A percentile compares a stretch with the other conserved stretches of the same genome.
Conservation (phyloP, 169 alveolate genomes). For the Plasmodium vivax region DNA sequence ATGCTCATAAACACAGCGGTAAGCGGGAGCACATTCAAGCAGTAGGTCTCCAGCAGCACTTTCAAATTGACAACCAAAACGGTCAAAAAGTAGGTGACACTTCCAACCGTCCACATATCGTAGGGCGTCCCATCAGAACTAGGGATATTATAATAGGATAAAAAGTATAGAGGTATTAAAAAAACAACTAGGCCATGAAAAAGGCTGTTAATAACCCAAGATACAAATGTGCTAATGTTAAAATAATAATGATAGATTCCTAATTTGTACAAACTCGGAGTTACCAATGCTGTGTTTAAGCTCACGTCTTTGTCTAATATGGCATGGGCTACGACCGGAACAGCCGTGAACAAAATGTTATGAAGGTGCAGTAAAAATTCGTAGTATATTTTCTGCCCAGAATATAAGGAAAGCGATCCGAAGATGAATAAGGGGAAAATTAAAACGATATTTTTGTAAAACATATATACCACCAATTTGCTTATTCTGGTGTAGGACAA, state of each 20-base stretch:
- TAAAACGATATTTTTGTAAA: slow-evolving; percentile 96
- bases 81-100: slow-evolving; percentile 76
- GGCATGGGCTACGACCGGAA: slow-evolving; percentile 91
- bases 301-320: slow-evolving; percentile 86
- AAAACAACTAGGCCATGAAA: slow-evolving; percentile 83
- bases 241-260: slow-evolving; percentile 84
- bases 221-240: slow-evolving; percentile 78
- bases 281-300: slow-evolving; percentile 76
- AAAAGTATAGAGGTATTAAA: slow-evolving; percentile 71
- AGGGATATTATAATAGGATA: slow-evolving; percentile 78
- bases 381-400: slow-evolving; percentile 94
- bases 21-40: slow-evolving; percentile 75
- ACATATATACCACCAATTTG: slow-evolving; percentile 95
- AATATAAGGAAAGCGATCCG: slow-evolving; percentile 91
- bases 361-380: slow-evolving; percentile 96
- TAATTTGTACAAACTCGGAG: slow-evolving; percentile 83
- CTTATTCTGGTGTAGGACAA: slow-evolving; percentile 93
- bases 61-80: slow-evolving; percentile 83
- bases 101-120: slow-evolving; percentile 79
- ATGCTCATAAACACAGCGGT: slow-evolving; percentile 77
- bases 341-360: slow-evolving; percentile 95
- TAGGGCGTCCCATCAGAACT: slow-evolving; percentile 76
- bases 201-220: slow-evolving; percentile 84
- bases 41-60: slow-evolving; percentile 84
- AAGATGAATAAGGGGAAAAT: slow-evolving; percentile 94